Conservation (phyloP, 345 rosid species). For the Heritiera littoralis region DNA sequence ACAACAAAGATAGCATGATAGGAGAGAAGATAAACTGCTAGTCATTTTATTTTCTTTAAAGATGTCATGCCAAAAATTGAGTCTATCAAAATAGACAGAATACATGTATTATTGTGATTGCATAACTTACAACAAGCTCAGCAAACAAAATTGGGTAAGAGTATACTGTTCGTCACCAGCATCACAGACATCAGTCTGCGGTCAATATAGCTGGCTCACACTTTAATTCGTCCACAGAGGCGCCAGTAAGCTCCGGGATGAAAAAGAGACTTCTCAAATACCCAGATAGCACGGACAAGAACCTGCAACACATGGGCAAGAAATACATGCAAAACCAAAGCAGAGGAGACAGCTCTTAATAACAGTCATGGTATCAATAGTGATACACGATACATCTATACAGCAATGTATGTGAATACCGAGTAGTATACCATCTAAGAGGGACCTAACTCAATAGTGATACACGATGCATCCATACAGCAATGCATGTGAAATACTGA, state of each 20-base stretch:
- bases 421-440: neutral
- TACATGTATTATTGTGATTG: neutral
- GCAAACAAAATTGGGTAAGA: conserved; percentile 28
- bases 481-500: neutral
- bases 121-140: conserved; percentile 18
- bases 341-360: neutral
- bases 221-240: conserved; percentile 72
- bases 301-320: conserved; percentile 42
- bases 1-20: neutral
- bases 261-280: conserved; percentile 92
- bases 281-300: conserved; percentile 92
- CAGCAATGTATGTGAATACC: neutral
- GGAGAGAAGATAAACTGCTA: neutral
- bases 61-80: neutral
- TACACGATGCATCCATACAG: neutral
- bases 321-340: conserved; percentile 18
- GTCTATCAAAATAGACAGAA: neutral
- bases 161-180: neutral
- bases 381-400: neutral
- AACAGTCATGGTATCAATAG: neutral
- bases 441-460: neutral
- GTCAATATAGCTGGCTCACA: conserved; percentile 28
- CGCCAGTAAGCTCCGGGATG: conserved; percentile 87
- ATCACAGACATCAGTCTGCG: neutral
- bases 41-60: neutral